Evolutionary conservation across 768 basidiomycete genomes (phyloP), one percentile per base, ranked within the genome.

Genomic region (Myochromella boudieri): DNA sequence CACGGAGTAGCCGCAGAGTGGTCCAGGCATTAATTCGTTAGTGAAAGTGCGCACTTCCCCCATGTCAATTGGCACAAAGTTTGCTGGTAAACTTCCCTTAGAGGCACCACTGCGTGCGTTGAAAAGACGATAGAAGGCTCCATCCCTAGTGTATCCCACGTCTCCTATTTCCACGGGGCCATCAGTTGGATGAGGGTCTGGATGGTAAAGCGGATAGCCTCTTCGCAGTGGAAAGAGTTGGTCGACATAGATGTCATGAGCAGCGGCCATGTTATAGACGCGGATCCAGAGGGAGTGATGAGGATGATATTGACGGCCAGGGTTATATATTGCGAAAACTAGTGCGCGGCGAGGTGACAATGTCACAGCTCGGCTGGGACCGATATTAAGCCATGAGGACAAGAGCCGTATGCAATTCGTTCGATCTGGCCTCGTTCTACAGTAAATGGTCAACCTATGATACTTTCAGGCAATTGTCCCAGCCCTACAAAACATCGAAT

Each of bases 121-220:
- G 44, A 54, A 51, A 22, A 56, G 52, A 1, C 43, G 33, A 15
- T 32, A 49, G 15, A 57, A 57, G 11, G 47, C 47, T 14, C 52
- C 55, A 8, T 48, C 20, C 3, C 26, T 42, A 2, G 43, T n/a
- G n/a, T 43, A 53, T 12, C 49, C 52, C 1, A 51, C 49, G 15
- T 49, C 49, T 1, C 44, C 46, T 6, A 49, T 32, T 21, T 49
- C 37, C 7, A 54, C 43, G 3, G 40, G 42, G 6, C 42, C 44
- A 18, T 51, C 52, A 22, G 27, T 34, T 12, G 33, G 26, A 42
- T 28, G 31, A 31, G 42, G 46, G 33, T 54, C 53, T 15, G 53
- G 52, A 33, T 48, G 44, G 25, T 53, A 53, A 2, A 48, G 37
- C 1, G 51, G 42, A 14, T 48, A 31, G 22, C 51, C 51, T 25